Evolutionary conservation across 1,139 yeast genomes (phyloP), one percentile per base, ranked within the genome.

Genomic region (Sugiyamaella japonica): DNA sequence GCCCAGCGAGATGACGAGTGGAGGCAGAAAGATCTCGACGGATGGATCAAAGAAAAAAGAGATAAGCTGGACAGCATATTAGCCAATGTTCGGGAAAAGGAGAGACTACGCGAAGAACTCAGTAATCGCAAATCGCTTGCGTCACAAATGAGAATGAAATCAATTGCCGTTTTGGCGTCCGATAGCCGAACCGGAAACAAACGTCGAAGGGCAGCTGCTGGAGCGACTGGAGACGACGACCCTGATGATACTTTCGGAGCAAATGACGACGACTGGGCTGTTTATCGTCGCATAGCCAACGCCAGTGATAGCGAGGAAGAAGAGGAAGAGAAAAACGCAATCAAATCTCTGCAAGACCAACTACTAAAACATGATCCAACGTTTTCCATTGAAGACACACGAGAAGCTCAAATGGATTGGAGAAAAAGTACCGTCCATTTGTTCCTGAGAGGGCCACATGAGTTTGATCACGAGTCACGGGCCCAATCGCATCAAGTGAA

Each of bases 171-270:
- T 15, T 77, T 93, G 58, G 97, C 97, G 0, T 83, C 87, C 54
- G 96, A 89, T 62, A 83, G 82, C 12, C 59, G 69, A 15, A 37
- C 34, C 9, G 47, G 50, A 13, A 20, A 15, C 13, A 39, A 40
- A 25, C 64, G 67, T 15, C 67, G 73, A 46, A 61, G 71, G 3
- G 62, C 66, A 16, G 66, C 66, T 15, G 66, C 70, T 13, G 58
- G 57, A 4, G 63, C 62, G 1, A 82, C 90, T 1, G 86, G 87
- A 45, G 97, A 89, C 65, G 89, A 88, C 65, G 97, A 89, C 68
- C 96, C 95, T 10, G 90, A 85, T 66, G 98, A 91, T 70, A 89
- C 91, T 0, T 93, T 93, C 71, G 98, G 98, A 57, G 93, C 97
- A 3, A 86, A 90, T 65, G 99, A 93, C 67, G 96, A 88, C 54